These are phyloP conservation scores for Omphalotus olearius DNA, from an alignment of 1,284 basidiomycete genomes.

Conservation along the genomic window DNA sequence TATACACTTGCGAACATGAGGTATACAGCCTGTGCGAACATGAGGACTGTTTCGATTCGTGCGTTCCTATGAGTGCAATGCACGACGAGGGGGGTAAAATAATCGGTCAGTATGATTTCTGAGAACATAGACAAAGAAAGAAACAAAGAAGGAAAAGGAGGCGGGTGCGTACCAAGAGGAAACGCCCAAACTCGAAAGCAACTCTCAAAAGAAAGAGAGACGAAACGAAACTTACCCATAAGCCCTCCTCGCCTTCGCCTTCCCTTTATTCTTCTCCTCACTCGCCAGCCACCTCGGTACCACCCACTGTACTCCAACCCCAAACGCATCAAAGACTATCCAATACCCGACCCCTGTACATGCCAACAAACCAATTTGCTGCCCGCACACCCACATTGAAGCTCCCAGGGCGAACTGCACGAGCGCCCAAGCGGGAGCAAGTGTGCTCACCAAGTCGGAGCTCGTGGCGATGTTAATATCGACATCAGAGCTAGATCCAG, in stretches of 20 bases:
- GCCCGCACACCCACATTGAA: slow-evolving; percentile 87
- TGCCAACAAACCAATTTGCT: slow-evolving; percentile 82
- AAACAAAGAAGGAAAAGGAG: neutral
- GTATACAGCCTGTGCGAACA: slow-evolving; percentile 88
- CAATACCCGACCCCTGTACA: slow-evolving; percentile 93
- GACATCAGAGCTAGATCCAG: too few relatives aligned
- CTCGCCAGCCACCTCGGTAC: slow-evolving; percentile 37
- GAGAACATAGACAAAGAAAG: neutral
- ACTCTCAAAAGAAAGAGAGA: neutral
- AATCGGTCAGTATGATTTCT: too few relatives aligned
- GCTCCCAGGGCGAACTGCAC: slow-evolving; percentile 62
- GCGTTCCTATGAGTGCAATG: too few relatives aligned
- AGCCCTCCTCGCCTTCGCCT: slow-evolving; percentile 32
- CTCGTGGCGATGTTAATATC: too few relatives aligned
- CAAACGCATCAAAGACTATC: slow-evolving; percentile 92
- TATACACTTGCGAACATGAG: slow-evolving; percentile 89
- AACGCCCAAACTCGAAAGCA: too few relatives aligned
- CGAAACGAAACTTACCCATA: slow-evolving; percentile 61
- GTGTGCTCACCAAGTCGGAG: too few relatives aligned
- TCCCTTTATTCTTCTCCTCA: slow-evolving; percentile 18
- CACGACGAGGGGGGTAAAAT: neutral
- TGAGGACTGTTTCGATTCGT: slow-evolving; percentile 71
- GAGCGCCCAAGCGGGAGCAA: slow-evolving; percentile 15
- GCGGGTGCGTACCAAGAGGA: too few relatives aligned
- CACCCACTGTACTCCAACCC: slow-evolving; percentile 58